These are phyloP conservation scores for Colletotrichum eremochloae DNA, from an alignment of 2,329 filamentous ascomycete genomes.

Conservation along the genomic window DNA sequence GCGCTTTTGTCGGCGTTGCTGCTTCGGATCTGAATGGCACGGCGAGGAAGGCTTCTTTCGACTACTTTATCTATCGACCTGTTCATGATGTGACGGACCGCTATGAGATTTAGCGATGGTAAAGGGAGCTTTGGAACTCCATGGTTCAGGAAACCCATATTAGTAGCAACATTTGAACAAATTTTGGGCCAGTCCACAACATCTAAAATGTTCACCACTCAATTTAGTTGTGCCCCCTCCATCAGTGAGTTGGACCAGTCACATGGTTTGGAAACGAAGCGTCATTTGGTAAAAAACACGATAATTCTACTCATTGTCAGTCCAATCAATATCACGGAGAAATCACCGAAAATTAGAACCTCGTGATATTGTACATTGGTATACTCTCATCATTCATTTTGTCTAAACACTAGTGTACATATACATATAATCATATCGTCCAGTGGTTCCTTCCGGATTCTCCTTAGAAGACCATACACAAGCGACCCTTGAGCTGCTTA, in stretches of 20 bases:
- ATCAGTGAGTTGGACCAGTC: background rate
- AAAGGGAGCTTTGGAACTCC: background rate
- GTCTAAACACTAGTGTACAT: background rate
- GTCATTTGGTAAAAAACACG: background rate
- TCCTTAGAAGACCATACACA: constrained; percentile 42
- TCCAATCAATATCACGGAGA: background rate
- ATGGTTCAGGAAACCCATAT: background rate
- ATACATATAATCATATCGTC: background rate
- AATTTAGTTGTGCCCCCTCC: background rate
- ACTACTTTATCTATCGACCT: constrained; percentile 66
- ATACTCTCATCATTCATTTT: background rate
- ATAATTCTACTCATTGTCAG: background rate
- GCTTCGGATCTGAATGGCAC: constrained; percentile 69
- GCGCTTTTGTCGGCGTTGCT: constrained; percentile 70
- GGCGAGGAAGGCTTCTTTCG: constrained; percentile 61
- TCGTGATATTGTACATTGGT: background rate
- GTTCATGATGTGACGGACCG: constrained; percentile 61
- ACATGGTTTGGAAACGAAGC: background rate
- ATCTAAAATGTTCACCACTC: background rate
- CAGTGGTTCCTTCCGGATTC: background rate
- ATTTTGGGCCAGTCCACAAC: background rate
- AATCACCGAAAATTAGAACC: background rate
- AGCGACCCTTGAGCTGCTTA: constrained; percentile 40
- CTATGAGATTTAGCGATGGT: constrained; percentile 53
- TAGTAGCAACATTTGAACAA: background rate